phyloP scores from a whole-genome alignment of 2,329 filamentous ascomycete genomes.

The Fonsecaea multimorphosa region DNA sequence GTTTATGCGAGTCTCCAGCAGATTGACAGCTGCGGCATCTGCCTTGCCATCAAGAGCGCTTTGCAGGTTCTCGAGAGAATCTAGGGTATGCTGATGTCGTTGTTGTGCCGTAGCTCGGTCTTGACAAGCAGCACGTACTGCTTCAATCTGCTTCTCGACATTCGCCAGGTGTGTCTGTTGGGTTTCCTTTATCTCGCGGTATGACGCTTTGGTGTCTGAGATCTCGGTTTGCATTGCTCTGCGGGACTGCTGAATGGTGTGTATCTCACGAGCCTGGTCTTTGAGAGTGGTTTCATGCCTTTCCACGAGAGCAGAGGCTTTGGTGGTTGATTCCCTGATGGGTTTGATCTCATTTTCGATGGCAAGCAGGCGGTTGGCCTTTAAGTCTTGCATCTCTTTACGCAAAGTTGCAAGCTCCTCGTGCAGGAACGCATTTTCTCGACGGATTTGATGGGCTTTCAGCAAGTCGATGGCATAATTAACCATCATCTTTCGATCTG shows the following conservation, averaged over 20 bases:
- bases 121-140: neutral
- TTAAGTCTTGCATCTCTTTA: slow-evolving; percentile 25
- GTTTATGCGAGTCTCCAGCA: slow-evolving; percentile 11
- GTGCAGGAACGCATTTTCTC: slow-evolving; percentile 36
- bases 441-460: slow-evolving; percentile 35
- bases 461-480: slow-evolving; percentile 36
- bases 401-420: slow-evolving; percentile 19
- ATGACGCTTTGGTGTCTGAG: neutral
- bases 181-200: neutral
- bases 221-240: slow-evolving; percentile 12
- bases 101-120: neutral
- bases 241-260: slow-evolving; percentile 1
- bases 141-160: slow-evolving; percentile 9
- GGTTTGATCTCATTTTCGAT: slow-evolving; percentile 1
- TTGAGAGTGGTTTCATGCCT: neutral
- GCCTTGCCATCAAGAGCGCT: slow-evolving; percentile 19
- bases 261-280: slow-evolving; percentile 9
- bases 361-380: neutral
- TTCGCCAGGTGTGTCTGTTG: neutral
- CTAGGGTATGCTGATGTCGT: slow-evolving; percentile 7
- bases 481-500: slow-evolving; percentile 24
- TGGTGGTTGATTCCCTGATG: neutral
- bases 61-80: slow-evolving; percentile 11
- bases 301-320: neutral
- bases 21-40: slow-evolving; percentile 15